Conservation (phyloP, 805 yeast genomes). For the Schwanniomyces occidentalis region DNA sequence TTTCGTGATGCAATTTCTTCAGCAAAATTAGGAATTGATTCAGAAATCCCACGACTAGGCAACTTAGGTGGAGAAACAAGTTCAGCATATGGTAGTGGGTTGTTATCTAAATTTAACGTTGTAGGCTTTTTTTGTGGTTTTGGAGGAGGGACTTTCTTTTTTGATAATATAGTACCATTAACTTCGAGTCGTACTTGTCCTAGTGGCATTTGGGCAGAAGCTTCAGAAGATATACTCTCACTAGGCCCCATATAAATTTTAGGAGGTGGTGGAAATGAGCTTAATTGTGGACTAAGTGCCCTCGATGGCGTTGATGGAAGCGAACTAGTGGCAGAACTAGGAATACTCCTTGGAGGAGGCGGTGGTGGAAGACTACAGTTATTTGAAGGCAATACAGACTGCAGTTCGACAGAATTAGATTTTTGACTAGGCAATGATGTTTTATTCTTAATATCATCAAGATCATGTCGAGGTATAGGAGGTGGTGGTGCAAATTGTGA, state of each 20-base stretch:
- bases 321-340: neutral
- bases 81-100: slow-evolving; percentile 25
- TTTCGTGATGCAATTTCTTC: slow-evolving; percentile 22
- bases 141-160: slow-evolving; percentile 42
- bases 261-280: no score
- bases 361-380: slow-evolving; percentile 6
- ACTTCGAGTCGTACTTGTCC: no score
- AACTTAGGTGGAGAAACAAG: slow-evolving; percentile 1
- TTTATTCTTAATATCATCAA: no score
- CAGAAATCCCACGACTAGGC: neutral
- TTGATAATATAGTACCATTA: no score
- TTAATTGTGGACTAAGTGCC: neutral
- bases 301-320: neutral
- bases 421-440: no score
- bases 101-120: slow-evolving; percentile 5
- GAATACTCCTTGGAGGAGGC: slow-evolving; percentile 11
- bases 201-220: no score
- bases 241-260: no score
- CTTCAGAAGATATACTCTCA: no score
- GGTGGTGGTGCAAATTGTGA: slow-evolving; percentile 48
- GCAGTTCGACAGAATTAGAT: no score
- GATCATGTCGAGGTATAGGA: slow-evolving; percentile 44
- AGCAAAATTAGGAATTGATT: slow-evolving; percentile 26
- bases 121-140: slow-evolving; percentile 39
- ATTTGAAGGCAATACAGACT: no score